Evolutionary conservation across 768 basidiomycete species (phyloP), one percentile per base, ranked within the genome.

Genomic region (Leccinum boreale): DNA sequence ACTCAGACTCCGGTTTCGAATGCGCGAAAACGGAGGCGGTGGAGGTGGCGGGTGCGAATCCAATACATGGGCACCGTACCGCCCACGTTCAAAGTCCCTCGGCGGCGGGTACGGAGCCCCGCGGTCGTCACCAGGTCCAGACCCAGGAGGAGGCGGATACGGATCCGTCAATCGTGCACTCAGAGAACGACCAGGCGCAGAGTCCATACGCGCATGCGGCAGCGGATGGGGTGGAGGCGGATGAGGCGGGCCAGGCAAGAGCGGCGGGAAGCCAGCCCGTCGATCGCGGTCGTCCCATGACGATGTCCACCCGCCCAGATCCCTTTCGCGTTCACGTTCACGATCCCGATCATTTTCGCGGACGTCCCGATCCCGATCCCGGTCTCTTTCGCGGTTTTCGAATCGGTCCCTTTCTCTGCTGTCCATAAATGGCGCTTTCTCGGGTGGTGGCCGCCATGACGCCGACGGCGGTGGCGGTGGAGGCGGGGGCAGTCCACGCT

Each of bases 1-100:
- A 65, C 78, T 82, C 4, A 78, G 74, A 57, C 81, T 82, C 44
- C 79, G 74, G 11, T 62, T 73, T n/a, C 81, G 75, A 21, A 80
- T 73, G 5, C 80, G 75, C n/a, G 70, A 71, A 58, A 74, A 77
- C 15, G 58, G 29, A 19, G 29, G 35, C 0, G 39, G 55, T 1
- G 53, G 44, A 8, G 45, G 51, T 7, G 71, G 59, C 2, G 69
- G 65, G 5, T 50, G 55, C 6, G 69, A n/a, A 24, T 62, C 66
- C 46, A 66, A 45, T 2, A 60, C 33, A 9, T 48, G 28, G 1
- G 29, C 57, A 14, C 63, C 58, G 33, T 70, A 72, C 36, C 71
- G 67, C 10, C 64, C 60, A 24, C 74, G 69, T 2, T 75, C 74
- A 46, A 65, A 64, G 0, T 74, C 74, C 44, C 71, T 67, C 1